Percentiles rank a stretch among this genome's conserved stretches.
Evolutionary conservation across 768 basidiomycete genomes (phyloP).

Genomic region (Pulveroboletus frians): DNA sequence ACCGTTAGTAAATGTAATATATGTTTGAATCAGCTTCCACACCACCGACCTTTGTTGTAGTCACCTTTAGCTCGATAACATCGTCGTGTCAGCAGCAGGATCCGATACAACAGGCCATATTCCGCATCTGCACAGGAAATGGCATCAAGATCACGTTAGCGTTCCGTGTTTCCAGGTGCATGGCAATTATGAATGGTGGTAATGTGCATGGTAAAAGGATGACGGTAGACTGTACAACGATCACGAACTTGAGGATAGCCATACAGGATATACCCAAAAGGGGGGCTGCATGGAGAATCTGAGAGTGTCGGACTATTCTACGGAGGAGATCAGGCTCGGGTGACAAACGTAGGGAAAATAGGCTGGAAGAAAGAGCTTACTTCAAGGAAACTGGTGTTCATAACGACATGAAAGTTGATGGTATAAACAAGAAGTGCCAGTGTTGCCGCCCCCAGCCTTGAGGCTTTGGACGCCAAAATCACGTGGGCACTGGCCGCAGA

Average conservation of each 20-base stretch:
- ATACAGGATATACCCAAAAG: constrained; percentile 23
- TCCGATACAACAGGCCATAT: neutral
- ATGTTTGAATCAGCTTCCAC: neutral
- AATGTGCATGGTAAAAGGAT: constrained; percentile 20
- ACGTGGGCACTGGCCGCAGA: constrained; percentile 18
- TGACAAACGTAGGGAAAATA: neutral
- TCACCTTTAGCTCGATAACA: neutral
- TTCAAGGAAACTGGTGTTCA: constrained; percentile 14
- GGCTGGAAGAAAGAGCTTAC: constrained; percentile 7
- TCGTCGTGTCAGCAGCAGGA: neutral
- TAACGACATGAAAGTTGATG: constrained; percentile 24
- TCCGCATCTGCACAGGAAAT: constrained; percentile 6
- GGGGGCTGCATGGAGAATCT: constrained; percentile 24
- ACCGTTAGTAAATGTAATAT: neutral
- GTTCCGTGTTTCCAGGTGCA: constrained; percentile 8
- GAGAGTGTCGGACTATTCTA: constrained; percentile 15
- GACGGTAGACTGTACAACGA: constrained; percentile 17
- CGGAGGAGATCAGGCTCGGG: neutral
- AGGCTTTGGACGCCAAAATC: constrained; percentile 15
- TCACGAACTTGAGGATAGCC: constrained; percentile 13
- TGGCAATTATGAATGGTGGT: constrained; percentile 14
- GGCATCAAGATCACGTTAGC: constrained; percentile 1
- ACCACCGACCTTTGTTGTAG: neutral
- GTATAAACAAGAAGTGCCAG: constrained; percentile 28
- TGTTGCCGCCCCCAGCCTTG: constrained; percentile 18